Evolutionary conservation across 495 filamentous ascomycete species (phyloP), one percentile per base, ranked within the genome.

Genomic region (Xylaria intraflava): DNA sequence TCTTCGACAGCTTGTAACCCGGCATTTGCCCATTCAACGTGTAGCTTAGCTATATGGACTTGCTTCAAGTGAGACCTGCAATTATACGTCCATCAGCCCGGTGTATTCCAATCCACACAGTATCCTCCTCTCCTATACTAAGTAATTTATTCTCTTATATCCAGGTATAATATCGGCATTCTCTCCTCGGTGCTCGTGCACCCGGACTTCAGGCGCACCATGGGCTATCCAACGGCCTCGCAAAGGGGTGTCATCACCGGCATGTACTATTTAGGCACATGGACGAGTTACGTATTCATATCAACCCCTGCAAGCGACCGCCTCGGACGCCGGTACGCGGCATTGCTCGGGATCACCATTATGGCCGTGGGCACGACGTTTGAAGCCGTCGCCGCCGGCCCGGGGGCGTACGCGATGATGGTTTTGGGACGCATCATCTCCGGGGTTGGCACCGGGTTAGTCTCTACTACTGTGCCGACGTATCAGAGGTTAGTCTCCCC

Each of bases 241-340:
- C 56, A 64, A 23, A 76, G 62, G 30, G 78, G 78, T 1, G 62
- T 80, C 24, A 79, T 83, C 53, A 81, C 78, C 6, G 75, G 73
- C 27, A 74, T 80, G 20, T 80, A 83, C 66, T 81, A 81, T 42
- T 60, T 83, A 19, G 79, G 79, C 38, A 80, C 78, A 9, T 81
- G 74, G 64, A 33, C 65, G 31, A 74, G 73, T 59, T 83, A 81
- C 56, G 46, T 81, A 20, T 79, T 81, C 57, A 46, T 83, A 33
- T 75, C 78, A 0, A 72, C 75, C 41, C 70, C 71, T 0, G 59
- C 60, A 0, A 73, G 71, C 19, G 79, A 83, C 53, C 59, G 59
- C 14, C 58, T 78, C 7, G 79, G 79, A 9, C 69, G 79, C 42
- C 69, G 77, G 50, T 69, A 74, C 46, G 78, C 76, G 10, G 77